Percentiles rank a stretch among this genome's conserved stretches.
Conservation (phyloP, 2,329 filamentous ascomycete genomes). For the Colletotrichum aenigma region DNA sequence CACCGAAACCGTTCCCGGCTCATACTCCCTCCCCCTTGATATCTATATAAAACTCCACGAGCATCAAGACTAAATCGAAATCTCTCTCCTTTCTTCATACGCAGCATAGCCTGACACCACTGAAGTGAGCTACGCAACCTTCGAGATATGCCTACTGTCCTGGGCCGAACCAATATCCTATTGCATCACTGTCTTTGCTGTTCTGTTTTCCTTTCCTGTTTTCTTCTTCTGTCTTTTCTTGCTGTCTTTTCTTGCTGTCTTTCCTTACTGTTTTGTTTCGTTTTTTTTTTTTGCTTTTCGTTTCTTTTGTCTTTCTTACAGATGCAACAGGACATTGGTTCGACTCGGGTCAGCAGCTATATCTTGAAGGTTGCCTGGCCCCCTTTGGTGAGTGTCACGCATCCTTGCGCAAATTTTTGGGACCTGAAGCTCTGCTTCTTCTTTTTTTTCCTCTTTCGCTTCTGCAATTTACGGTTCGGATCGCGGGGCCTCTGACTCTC, state of each 20-base stretch:
- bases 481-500: neutral
- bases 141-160: neutral
- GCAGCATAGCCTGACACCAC: neutral
- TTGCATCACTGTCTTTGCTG: neutral
- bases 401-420: neutral
- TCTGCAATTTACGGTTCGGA: neutral
- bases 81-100: neutral
- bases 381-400: neutral
- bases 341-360: neutral
- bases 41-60: neutral
- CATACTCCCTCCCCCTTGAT: neutral
- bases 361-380: neutral
- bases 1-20: neutral
- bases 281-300: rapidly evolving
- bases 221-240: rapidly evolving
- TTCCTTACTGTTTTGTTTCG: neutral
- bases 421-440: neutral
- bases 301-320: neutral
- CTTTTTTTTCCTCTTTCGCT: rapidly evolving
- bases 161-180: neutral
- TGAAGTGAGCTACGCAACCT: neutral
- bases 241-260: neutral
- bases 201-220: neutral
- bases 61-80: neutral
- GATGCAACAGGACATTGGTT: neutral